Conservation (phyloP, 2,329 filamentous ascomycete genomes). For the Camptophora hylomeconis region DNA sequence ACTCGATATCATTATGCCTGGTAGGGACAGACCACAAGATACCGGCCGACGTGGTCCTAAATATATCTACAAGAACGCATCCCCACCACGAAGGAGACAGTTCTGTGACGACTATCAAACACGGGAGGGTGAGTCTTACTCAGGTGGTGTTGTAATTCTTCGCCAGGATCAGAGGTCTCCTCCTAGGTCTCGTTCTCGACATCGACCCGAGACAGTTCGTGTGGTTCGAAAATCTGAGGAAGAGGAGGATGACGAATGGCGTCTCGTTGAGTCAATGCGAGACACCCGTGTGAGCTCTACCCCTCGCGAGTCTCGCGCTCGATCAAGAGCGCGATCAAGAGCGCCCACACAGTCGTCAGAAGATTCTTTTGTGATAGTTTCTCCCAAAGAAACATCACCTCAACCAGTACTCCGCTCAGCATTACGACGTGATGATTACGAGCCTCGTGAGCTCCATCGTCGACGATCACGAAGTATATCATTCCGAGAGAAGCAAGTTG, state of each 20-base stretch:
- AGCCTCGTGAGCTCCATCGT: not conserved
- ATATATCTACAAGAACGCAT: slow-evolving; percentile 3
- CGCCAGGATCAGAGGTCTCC: no score
- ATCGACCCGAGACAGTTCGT: slow-evolving; percentile 3
- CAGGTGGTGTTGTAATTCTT: slow-evolving; percentile 5
- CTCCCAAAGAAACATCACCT: slow-evolving; percentile 6
- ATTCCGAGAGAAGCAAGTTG: slow-evolving; percentile 11
- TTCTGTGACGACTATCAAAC: not conserved
- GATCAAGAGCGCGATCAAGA: slow-evolving; percentile 5
- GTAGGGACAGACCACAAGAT: slow-evolving; percentile 4
- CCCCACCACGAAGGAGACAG: slow-evolving; percentile 4
- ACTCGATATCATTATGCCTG: no score
- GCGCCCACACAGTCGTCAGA: no score
- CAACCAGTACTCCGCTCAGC: no score
- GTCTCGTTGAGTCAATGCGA: no score
- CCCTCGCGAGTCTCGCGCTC: no score
- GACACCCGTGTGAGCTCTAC: no score
- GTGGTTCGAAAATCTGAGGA: slow-evolving; percentile 13
- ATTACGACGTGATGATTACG: slow-evolving; percentile 4
- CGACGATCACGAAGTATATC: slow-evolving; percentile 10
- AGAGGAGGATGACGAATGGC: slow-evolving; percentile 9
- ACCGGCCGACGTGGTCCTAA: slow-evolving; percentile 2
- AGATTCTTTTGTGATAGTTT: no score
- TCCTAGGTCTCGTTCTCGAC: slow-evolving; percentile 5
- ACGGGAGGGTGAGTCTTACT: slow-evolving; percentile 3